Evolutionary conservation across 192 early-diverging fungal species (phyloP).

Genomic region (Lobosporangium transversale): DNA sequence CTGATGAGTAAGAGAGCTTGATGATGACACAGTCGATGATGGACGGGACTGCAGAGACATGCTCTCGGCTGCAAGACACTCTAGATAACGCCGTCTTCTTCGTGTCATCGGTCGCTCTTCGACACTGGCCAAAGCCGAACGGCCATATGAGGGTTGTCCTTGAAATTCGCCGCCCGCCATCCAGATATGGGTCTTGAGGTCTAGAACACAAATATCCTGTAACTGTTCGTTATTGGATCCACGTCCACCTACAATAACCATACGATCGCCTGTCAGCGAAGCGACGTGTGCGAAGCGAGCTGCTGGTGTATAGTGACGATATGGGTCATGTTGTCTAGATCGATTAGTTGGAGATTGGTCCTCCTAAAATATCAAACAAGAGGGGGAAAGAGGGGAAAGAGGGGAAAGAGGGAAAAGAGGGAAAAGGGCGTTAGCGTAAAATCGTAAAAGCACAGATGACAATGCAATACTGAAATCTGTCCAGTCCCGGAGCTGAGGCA

Average conservation of each 20-base stretch:
- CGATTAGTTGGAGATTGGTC: neutral
- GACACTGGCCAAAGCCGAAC: slow-evolving; percentile 12
- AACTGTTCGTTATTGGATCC: slow-evolving; percentile 68
- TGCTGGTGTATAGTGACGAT: slow-evolving; percentile 53
- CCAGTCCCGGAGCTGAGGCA: too few species aligned
- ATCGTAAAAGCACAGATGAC: too few species aligned
- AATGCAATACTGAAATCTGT: too few species aligned
- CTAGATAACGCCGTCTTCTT: slow-evolving; percentile 31
- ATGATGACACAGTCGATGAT: slow-evolving; percentile 1
- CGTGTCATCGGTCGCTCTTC: slow-evolving; percentile 41
- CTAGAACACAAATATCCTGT: slow-evolving; percentile 72
- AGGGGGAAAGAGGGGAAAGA: neutral
- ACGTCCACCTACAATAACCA: slow-evolving; percentile 75
- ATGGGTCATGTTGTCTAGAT: slow-evolving; percentile 11
- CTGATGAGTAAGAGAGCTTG: neutral
- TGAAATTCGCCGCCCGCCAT: slow-evolving; percentile 32
- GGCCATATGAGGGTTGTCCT: slow-evolving; percentile 6
- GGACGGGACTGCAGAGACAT: neutral
- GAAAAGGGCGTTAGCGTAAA: too few species aligned
- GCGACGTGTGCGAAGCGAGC: slow-evolving; percentile 74
- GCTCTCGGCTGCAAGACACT: slow-evolving; percentile 21
- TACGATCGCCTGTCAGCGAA: slow-evolving; percentile 61
- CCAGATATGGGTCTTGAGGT: slow-evolving; percentile 67
- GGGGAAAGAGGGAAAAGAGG: too few species aligned
- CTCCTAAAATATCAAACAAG: neutral